Conservation (phyloP, 306 rosid genomes). For the Gleditsia sinensis region DNA sequence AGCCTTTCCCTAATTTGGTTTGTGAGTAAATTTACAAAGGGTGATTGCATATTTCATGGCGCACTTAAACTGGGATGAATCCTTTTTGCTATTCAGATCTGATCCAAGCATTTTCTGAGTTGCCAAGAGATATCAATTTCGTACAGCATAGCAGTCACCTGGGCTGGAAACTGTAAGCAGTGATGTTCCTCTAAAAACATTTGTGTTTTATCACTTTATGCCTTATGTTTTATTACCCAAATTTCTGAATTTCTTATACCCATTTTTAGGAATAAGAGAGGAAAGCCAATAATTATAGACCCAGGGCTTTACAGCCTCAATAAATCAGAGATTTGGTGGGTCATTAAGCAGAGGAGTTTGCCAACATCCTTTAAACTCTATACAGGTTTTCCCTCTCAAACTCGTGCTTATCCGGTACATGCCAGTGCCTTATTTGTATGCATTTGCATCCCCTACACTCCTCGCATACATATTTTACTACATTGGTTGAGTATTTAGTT, state of each 20-base stretch:
- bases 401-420: background rate
- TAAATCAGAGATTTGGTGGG: slow-evolving; percentile 94
- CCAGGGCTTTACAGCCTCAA: slow-evolving; percentile 77
- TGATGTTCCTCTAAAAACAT: background rate
- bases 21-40: background rate
- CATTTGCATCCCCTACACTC: background rate
- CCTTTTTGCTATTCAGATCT: slow-evolving; percentile 59
- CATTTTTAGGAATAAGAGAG: slow-evolving; percentile 80
- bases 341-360: slow-evolving; percentile 69
- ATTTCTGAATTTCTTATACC: slow-evolving; percentile 3
- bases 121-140: slow-evolving; percentile 83
- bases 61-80: background rate
- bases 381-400: slow-evolving; percentile 61
- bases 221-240: background rate
- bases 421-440: background rate
- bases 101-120: slow-evolving; percentile 72
- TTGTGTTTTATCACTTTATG: background rate
- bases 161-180: slow-evolving; percentile 86
- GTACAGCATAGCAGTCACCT: slow-evolving; percentile 78
- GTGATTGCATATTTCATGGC: slow-evolving; percentile 3
- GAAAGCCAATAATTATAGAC: slow-evolving; percentile 79
- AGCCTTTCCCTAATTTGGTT: background rate
- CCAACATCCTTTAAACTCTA: slow-evolving; percentile 92
- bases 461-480: slow-evolving; percentile 1
- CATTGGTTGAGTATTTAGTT: background rate